A percentile compares a stretch with the other conserved stretches of the same genome.
phyloP scores from a whole-genome alignment of 768 basidiomycete species.

The Suillus weaverae region DNA sequence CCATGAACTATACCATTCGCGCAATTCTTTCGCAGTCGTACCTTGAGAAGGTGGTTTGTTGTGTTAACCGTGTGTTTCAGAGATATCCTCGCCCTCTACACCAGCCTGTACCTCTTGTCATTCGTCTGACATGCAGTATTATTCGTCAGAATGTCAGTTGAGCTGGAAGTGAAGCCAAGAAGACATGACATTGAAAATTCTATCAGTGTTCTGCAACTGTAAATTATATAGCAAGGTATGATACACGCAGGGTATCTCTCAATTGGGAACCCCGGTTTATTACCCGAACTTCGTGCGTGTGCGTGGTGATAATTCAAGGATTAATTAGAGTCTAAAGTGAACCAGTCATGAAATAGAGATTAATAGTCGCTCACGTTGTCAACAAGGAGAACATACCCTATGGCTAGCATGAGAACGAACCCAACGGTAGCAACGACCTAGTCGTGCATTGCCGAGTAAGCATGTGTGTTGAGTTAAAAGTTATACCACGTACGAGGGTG shows the following conservation, averaged over 20 bases:
- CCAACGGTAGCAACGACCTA: conserved; percentile 88
- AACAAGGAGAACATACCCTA: conserved; percentile 53
- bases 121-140: background rate
- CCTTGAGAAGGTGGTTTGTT: background rate
- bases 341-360: background rate
- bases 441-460: conserved; percentile 7
- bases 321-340: background rate
- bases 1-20: background rate
- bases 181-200: background rate
- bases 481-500: conserved; percentile 55
- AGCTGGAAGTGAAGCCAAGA: no score
- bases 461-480: background rate
- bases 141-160: background rate
- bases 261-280: background rate
- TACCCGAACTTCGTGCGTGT: background rate
- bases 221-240: conserved; percentile 1
- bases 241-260: background rate
- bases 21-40: background rate
- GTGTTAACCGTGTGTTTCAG: background rate
- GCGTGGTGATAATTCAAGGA: background rate
- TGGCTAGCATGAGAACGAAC: conserved; percentile 68
- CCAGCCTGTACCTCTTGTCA: background rate
- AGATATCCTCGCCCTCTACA: background rate
- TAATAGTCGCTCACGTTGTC: background rate
- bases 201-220: background rate